Percentiles rank a stretch among this genome's conserved stretches.
These are phyloP conservation scores for Beauveria brongniartii DNA, from an alignment of 2,329 filamentous ascomycete species.

Conservation along the genomic window DNA sequence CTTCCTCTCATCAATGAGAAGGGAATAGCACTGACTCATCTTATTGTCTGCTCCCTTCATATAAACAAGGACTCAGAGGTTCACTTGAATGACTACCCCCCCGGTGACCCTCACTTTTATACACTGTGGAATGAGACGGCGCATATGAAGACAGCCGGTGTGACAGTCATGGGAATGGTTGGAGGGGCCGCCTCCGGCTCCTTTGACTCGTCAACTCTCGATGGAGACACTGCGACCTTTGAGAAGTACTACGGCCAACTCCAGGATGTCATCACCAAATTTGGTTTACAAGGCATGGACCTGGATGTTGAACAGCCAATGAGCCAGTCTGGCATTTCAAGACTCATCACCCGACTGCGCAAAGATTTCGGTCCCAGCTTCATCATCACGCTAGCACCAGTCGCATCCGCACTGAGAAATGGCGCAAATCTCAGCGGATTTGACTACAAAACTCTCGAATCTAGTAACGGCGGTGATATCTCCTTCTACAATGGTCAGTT, in stretches of 20 bases:
- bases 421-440: slow-evolving; percentile 65
- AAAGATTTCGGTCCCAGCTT: slow-evolving; percentile 60
- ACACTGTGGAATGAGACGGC: slow-evolving; percentile 68
- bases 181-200: slow-evolving; percentile 73
- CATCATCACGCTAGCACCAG: slow-evolving; percentile 70
- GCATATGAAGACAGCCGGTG: slow-evolving; percentile 59
- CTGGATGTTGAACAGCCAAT: slow-evolving; percentile 71
- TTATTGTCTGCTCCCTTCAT: slow-evolving; percentile 77
- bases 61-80: slow-evolving; percentile 59
- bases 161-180: slow-evolving; percentile 76
- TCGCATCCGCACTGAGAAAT: slow-evolving; percentile 58
- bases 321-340: slow-evolving; percentile 55
- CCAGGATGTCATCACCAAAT: slow-evolving; percentile 50
- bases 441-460: slow-evolving; percentile 63
- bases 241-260: slow-evolving; percentile 67
- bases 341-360: slow-evolving; percentile 57
- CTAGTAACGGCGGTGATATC: slow-evolving; percentile 52
- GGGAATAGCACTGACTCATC: slow-evolving; percentile 53
- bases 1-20: slow-evolving; percentile 37
- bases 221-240: slow-evolving; percentile 52
- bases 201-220: slow-evolving; percentile 45
- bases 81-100: slow-evolving; percentile 69
- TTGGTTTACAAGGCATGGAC: slow-evolving; percentile 59
- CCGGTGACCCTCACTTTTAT: slow-evolving; percentile 54
- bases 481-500: slow-evolving; percentile 83